Evolutionary conservation across 169 alveolate species (phyloP).

Genomic region (Cystoisospora suis): DNA sequence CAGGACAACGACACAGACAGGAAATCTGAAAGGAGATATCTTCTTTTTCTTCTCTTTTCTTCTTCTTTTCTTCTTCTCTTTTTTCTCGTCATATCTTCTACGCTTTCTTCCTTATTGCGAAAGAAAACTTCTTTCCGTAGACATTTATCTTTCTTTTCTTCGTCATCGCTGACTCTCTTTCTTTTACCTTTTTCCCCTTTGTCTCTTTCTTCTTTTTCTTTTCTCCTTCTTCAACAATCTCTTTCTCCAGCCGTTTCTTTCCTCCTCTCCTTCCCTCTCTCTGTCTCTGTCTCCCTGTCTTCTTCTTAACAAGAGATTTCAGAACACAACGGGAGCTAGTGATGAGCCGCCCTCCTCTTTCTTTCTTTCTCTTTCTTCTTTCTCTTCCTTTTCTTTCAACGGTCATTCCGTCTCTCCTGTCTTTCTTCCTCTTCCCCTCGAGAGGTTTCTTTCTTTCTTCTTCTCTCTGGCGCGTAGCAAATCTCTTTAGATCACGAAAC

Average conservation of each 20-base stretch:
- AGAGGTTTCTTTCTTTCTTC: not conserved
- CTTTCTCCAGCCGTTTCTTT: not conserved
- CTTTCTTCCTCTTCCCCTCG: not conserved
- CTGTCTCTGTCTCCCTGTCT: not conserved
- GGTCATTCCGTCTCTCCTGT: not conserved
- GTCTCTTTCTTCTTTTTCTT: not conserved
- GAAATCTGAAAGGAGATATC: not conserved
- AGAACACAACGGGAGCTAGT: no score
- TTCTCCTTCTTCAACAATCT: not conserved
- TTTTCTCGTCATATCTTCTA: not conserved
- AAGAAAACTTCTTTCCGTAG: not conserved
- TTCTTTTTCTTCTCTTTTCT: not conserved
- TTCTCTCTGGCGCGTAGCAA: not conserved
- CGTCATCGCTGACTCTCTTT: not conserved
- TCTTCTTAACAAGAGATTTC: no score
- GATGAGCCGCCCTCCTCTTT: no score
- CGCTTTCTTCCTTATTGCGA: not conserved
- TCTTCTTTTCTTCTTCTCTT: not conserved
- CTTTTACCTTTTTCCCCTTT: not conserved
- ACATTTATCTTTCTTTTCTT: not conserved
- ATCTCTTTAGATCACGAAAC: not conserved
- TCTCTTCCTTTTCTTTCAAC: not conserved
- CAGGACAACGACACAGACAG: no score
- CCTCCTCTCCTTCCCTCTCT: not conserved
- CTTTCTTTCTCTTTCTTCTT: no score